Evolutionary conservation across 345 rosid genomes (phyloP), one percentile per base, ranked within the genome.

Genomic region (Erucastrum elatum): DNA sequence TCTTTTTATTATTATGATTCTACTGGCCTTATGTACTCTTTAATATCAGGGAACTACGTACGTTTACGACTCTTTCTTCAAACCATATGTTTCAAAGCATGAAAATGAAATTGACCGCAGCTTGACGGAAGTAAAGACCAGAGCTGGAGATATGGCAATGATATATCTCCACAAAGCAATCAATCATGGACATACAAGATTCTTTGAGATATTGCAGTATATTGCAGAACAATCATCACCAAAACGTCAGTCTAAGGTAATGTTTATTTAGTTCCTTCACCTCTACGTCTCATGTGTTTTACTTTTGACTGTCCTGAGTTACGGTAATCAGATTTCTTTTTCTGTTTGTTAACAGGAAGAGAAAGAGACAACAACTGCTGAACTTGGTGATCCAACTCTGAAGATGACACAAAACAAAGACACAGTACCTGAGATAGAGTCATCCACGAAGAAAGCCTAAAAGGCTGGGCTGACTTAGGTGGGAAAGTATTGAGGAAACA

Each of bases 71-170:
- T 70, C 84, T 55, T 78, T 85, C 81, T 84, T 89, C 31, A 79
- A 79, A 59, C 90, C 90, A 17, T 80, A 78, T 33, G 53, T 86
- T 31, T 77, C 82, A 41, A 89, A 82, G 49, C 91, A 92, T 68
- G 97, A 90, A 84, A 80, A 70, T 21, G 89, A 85, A 44, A 89
- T 92, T 12, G 93, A 90, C 71, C 82, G 79, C 8, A 86, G 74
- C 77, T 79, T 92, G 79, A 31, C 84, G 27, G 91, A 88, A 70
- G 66, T 86, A 74, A 88, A 72, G 77, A 76, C 71, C 4, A 87
- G 74, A 80, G 90, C 86, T 15, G 84, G 84, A 35, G 85, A 86
- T 34, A 81, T 86, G 34, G 84, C 83, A 31, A 71, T 81, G 72
- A 25, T 79, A 6, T 66, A 81, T 70, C 82, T 94, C 82, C 84